phyloP scores from a whole-genome alignment of 495 filamentous ascomycete genomes.

The Penicillium waksmanii region DNA sequence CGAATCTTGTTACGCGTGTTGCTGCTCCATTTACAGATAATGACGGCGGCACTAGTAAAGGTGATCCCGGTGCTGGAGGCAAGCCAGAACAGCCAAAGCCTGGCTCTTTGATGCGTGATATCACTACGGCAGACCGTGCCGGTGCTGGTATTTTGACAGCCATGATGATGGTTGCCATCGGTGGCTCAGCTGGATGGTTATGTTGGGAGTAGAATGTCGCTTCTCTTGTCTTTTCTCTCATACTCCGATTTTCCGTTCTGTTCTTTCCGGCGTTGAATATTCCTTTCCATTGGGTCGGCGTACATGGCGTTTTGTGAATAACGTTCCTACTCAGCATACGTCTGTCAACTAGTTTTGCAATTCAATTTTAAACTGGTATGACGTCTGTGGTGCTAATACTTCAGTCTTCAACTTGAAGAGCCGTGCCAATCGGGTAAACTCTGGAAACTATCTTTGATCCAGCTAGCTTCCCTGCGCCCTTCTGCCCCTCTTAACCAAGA shows the following conservation, averaged over 20 bases:
- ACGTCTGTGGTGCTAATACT: too few relatives aligned
- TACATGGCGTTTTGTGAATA: conserved; percentile 25
- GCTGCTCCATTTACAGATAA: conserved; percentile 61
- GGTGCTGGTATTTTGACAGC: conserved; percentile 41
- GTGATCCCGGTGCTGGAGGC: conserved; percentile 67
- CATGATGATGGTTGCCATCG: conserved; percentile 32
- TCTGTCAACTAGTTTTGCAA: not conserved
- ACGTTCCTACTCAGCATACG: not conserved
- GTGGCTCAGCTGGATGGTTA: conserved; percentile 37
- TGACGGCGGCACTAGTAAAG: conserved; percentile 76
- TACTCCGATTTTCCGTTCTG: too few relatives aligned
- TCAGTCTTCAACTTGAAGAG: too few relatives aligned
- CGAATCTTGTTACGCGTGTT: conserved; percentile 49
- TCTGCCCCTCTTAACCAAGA: conserved; percentile 1
- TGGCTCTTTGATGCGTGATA: conserved; percentile 15
- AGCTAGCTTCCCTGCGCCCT: not conserved
- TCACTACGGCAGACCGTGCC: conserved; percentile 36
- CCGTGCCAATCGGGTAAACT: too few relatives aligned
- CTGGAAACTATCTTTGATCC: not conserved
- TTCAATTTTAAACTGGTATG: not conserved
- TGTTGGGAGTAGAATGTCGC: conserved; percentile 32
- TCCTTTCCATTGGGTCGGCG: conserved; percentile 1
- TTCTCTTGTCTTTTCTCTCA: not conserved
- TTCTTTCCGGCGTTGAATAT: not conserved
- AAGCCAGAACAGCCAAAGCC: conserved; percentile 21